Base-by-base conservation (phyloP, 495 filamentous ascomycete genomes). In the Chaetomium fimeti region DNA sequence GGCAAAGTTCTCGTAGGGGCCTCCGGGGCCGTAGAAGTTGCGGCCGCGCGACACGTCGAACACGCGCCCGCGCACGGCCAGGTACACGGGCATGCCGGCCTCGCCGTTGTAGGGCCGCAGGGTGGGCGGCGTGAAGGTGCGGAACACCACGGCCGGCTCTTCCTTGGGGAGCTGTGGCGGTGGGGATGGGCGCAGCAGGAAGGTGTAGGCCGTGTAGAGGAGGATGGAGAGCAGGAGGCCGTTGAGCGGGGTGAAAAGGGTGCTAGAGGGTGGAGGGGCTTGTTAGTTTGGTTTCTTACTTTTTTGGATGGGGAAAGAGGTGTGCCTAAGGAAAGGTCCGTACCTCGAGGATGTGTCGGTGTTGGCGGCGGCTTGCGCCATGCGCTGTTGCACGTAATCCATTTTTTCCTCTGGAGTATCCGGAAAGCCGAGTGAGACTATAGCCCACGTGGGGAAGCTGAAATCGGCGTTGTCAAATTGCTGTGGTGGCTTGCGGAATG, bases 11-110 rank as follows among this genome's bases (percentile, higher is more conserved):
- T 87, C 88, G 75, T 97, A 97, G 6, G 91, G 91, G 1, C 93
- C 93, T 42, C 91, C 91, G 53, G 93, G 93, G 29, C 93, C 93
- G 74, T 97, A 97, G 77, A 97, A 97, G 76, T 92, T 91, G 70
- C 86, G 84, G 38, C 93, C 93, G 5, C 88, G 80, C 0, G 87
- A 85, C 20, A 96, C 92, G 70, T 97, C 93, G 76, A 95, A 97
- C 66, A 97, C 88, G 7, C 83, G 83, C 45, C 92, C 91, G 4
- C 90, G 87, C 24, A 96, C 91, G 18, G 91, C 90, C 24, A 97
- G 82, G 74, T 89, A 94, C 22, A 98, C 91, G 42, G 90, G 89
- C 67, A 79, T 81, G 66, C 82, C 80, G 68, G 90, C 84, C 55
- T 78, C 76, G 72, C 94, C 94, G 81, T 95, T 96, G 84, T 87